These are phyloP conservation scores for Pisolithus microcarpus DNA, from an alignment of 768 basidiomycete species.

Conservation along the genomic window DNA sequence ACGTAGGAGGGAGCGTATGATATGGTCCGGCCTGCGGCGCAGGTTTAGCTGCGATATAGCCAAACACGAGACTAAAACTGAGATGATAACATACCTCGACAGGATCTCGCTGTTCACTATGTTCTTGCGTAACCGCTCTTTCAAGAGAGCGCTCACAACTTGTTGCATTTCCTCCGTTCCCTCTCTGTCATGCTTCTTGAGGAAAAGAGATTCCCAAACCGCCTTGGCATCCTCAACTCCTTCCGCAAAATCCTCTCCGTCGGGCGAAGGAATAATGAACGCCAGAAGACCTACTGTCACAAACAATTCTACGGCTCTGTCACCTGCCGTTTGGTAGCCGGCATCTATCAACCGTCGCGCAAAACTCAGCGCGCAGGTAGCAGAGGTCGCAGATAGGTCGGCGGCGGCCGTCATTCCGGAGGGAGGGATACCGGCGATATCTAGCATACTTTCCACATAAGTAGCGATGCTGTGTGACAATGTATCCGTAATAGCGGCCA, in stretches of 20 bases:
- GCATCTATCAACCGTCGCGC: constrained; percentile 12
- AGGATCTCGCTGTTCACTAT: constrained; percentile 31
- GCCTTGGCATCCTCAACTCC: constrained; percentile 17
- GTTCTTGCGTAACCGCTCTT: constrained; percentile 34
- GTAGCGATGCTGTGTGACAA: constrained; percentile 11
- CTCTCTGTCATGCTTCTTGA: constrained; percentile 5
- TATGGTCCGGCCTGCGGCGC: constrained; percentile 38
- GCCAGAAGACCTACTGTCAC: constrained; percentile 15
- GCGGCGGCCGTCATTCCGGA: background rate
- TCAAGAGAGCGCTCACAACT: constrained; percentile 31
- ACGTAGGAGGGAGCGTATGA: constrained; percentile 32
- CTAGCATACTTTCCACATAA: constrained; percentile 11
- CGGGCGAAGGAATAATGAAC: constrained; percentile 11
- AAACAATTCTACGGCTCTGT: constrained; percentile 16
- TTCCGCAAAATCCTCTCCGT: constrained; percentile 2
- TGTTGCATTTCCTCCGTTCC: constrained; percentile 16
- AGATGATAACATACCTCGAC: constrained; percentile 24
- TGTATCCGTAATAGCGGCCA: constrained; percentile 10
- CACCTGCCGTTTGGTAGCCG: constrained; percentile 14
- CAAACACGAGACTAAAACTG: background rate
- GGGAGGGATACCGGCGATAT: constrained; percentile 7
- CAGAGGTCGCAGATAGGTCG: background rate
- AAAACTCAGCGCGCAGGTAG: constrained; percentile 6
- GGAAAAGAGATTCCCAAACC: constrained; percentile 26
- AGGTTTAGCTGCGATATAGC: background rate